A percentile compares a stretch with the other conserved stretches of the same genome.
These are phyloP conservation scores for Cryptosporidium baileyi DNA, from an alignment of 169 alveolate species.

Conservation along the genomic window DNA sequence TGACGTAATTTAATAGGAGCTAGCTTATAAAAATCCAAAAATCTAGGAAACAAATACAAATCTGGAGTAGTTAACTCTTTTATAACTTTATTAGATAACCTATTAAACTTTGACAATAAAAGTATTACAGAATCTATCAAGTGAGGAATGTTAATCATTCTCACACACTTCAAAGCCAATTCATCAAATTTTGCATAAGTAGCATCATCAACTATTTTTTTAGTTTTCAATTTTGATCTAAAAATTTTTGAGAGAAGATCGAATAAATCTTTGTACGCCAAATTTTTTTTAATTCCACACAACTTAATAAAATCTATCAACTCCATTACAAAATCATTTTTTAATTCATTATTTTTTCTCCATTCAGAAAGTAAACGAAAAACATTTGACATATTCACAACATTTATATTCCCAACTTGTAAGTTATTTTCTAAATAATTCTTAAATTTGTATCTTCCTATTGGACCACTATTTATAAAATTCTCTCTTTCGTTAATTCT, in stretches of 20 bases:
- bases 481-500: background rate
- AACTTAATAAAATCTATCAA: slow-evolving; percentile 34
- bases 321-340: slow-evolving; percentile 36
- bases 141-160: slow-evolving; percentile 40
- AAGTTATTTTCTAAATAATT: slow-evolving; percentile 12
- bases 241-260: slow-evolving; percentile 30
- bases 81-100: slow-evolving; percentile 20
- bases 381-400: background rate
- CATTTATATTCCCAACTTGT: background rate
- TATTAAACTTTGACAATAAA: slow-evolving; percentile 12
- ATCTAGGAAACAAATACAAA: slow-evolving; percentile 43
- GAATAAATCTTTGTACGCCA: slow-evolving; percentile 45
- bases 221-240: slow-evolving; percentile 6
- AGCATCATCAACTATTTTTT: background rate
- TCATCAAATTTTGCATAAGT: slow-evolving; percentile 27
- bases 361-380: slow-evolving; percentile 53
- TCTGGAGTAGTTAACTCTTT: slow-evolving; percentile 55
- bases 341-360: slow-evolving; percentile 32
- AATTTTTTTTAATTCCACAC: slow-evolving; percentile 47
- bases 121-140: slow-evolving; percentile 18
- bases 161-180: slow-evolving; percentile 35
- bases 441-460: slow-evolving; percentile 13
- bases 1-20: slow-evolving; percentile 66
- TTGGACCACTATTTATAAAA: slow-evolving; percentile 38
- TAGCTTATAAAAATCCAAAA: slow-evolving; percentile 26